Base-by-base conservation (phyloP, 768 basidiomycete species). In the Leccinum olivaceopallidum region DNA sequence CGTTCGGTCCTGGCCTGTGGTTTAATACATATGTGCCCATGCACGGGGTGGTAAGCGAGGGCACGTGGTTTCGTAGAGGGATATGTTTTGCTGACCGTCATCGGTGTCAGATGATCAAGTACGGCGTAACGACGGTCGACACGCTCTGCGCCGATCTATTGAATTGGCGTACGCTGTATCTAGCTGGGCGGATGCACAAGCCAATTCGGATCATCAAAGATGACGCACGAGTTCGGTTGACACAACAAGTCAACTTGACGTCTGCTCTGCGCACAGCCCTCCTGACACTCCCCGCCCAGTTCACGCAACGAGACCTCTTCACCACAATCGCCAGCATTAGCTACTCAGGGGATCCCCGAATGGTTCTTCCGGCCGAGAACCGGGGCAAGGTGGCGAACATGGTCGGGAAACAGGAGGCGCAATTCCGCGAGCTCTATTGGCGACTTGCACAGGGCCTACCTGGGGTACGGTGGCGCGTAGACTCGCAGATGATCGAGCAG, bases 171-270 rank as follows among this genome's bases (percentile, higher is more conserved):
- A 84, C 94, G 24, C 82, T 98, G 4, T 99, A 99, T 74, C 85
- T 96, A 44, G 91, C 95, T 0, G 97, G 97, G 0, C 84, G 97
- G 36, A 94, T 98, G 87, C 97, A 98, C 77, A 99, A 99, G 75
- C 97, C 97, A 1, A 84, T 95, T 53, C 86, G 92, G 54, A 95
- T 96, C 69, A 90, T 97, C 75, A 87, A 87, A 74, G 92, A 95
- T 73, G 94, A 97, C 71, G 89, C 94, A 2, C 89, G 95, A 42
- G 92, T 98, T 16, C 87, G 91, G 57, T 81, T 95, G 56, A 94
- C 95, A 20, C 91, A 95, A 71, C 92, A 96, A 68, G 93, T 94
- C 70, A 99, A 99, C 80, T 83, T 97, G 49, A 85, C 88, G 13
- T 94, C 92, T 13, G 95, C 95, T 3, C 81, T 97, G 18, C 89